Conservation (phyloP, 169 alveolate genomes). For the Plasmodium falciparum region DNA sequence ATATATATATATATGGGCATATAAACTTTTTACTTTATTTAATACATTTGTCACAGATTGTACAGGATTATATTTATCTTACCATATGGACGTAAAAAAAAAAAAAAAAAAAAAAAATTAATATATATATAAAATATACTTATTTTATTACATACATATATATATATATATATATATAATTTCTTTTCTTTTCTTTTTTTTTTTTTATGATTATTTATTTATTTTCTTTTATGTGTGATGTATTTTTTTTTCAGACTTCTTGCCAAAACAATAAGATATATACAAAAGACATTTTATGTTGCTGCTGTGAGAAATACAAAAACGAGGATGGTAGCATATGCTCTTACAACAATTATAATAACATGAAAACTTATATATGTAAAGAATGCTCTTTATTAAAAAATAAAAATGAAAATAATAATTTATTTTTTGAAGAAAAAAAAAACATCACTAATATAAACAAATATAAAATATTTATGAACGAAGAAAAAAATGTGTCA, state of each 20-base stretch:
- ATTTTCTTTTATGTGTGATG: not conserved
- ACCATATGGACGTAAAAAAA: conserved; percentile 16
- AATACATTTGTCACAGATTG: not conserved
- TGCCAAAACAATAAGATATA: not conserved
- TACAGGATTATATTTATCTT: conserved; percentile 9
- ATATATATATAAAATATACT: not conserved
- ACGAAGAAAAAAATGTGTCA: too few relatives aligned
- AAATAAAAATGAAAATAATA: conserved; percentile 23
- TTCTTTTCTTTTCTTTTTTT: not conserved
- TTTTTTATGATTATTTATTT: not conserved
- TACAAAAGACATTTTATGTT: conserved; percentile 16
- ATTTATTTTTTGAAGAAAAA: not conserved
- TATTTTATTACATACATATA: too few relatives aligned
- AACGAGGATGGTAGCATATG: conserved; percentile 18
- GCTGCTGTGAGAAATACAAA: conserved; percentile 52
- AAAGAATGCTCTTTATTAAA: conserved; percentile 45
- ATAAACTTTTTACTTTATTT: too few relatives aligned
- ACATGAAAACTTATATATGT: conserved; percentile 48
- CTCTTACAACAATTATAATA: conserved; percentile 38
- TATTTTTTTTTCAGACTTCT: conserved; percentile 7
- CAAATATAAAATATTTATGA: too few relatives aligned
- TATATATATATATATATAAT: conserved; percentile 1
- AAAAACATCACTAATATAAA: not conserved
- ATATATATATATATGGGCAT: not conserved
- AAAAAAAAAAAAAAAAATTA: conserved; percentile 1